Conservation (phyloP, 169 alveolate species). For the Pseudocohnilembus persalinus region DNA sequence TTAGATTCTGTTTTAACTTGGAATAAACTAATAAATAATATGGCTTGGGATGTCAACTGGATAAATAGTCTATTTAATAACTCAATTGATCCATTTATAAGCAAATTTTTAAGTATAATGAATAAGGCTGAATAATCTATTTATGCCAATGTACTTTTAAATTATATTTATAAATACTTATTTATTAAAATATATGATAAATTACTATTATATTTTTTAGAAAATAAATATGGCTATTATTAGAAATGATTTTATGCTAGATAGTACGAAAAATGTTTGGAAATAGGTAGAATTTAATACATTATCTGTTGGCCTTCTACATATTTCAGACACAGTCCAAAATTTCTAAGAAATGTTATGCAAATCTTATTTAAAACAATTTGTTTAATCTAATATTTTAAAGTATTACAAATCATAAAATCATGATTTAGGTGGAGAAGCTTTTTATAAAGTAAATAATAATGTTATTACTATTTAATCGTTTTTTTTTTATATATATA, state of each 20-base stretch:
- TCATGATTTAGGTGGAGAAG: neutral
- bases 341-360: conserved; percentile 2
- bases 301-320: conserved; percentile 25
- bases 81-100: conserved; percentile 7
- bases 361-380: conserved; percentile 18
- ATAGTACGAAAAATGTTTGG: conserved; percentile 26
- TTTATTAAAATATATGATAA: too few relatives aligned
- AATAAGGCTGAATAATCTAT: conserved; percentile 31
- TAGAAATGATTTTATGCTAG: conserved; percentile 41
- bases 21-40: neutral
- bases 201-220: neutral
- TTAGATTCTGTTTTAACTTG: neutral
- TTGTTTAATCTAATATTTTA: neutral
- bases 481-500: too few relatives aligned
- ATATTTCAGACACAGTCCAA: conserved; percentile 36
- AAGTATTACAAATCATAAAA: neutral
- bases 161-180: neutral
- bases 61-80: too few relatives aligned
- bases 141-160: conserved; percentile 5
- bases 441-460: too few relatives aligned
- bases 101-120: conserved; percentile 27
- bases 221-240: conserved; percentile 23
- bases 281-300: conserved; percentile 35
- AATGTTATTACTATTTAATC: too few relatives aligned
- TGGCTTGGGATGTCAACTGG: neutral